Conservation (phyloP, 2,329 filamentous ascomycete species). For the Fusarium humuli region DNA sequence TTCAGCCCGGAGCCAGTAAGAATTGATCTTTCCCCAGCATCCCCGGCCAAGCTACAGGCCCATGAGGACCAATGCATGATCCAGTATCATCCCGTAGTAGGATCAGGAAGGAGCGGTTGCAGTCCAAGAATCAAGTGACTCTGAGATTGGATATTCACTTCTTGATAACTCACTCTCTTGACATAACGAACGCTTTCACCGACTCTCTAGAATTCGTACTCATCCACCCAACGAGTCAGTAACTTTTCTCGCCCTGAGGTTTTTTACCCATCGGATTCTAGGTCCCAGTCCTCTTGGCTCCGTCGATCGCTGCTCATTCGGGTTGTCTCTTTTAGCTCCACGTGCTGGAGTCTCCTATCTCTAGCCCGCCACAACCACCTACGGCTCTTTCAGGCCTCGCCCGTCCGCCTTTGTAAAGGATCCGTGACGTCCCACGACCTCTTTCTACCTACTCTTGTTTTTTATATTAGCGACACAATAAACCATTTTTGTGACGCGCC, state of each 20-base stretch:
- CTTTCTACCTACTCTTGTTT: conserved; percentile 12
- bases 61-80: conserved; percentile 28
- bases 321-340: conserved; percentile 43
- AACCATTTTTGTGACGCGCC: conserved; percentile 21
- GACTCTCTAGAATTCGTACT: background rate
- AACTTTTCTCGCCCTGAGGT: background rate
- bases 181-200: background rate
- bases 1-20: conserved; percentile 26
- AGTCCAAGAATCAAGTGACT: conserved; percentile 31
- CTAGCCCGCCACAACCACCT: conserved; percentile 36
- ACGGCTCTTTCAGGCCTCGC: conserved; percentile 34
- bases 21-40: conserved; percentile 10
- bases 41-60: conserved; percentile 21
- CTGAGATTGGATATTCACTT: conserved; percentile 5
- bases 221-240: conserved; percentile 5
- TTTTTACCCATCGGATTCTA: conserved; percentile 6
- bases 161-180: background rate
- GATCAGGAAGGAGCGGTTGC: conserved; percentile 37
- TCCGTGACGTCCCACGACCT: conserved; percentile 38
- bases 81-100: conserved; percentile 22
- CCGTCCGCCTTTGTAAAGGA: conserved; percentile 20
- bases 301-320: conserved; percentile 44
- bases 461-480: conserved; percentile 15
- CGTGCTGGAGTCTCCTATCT: conserved; percentile 45
- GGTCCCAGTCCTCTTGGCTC: conserved; percentile 13